Evolutionary conservation across 345 rosid genomes (phyloP), one percentile per base, ranked within the genome.

Genomic region (Geranium brycei): DNA sequence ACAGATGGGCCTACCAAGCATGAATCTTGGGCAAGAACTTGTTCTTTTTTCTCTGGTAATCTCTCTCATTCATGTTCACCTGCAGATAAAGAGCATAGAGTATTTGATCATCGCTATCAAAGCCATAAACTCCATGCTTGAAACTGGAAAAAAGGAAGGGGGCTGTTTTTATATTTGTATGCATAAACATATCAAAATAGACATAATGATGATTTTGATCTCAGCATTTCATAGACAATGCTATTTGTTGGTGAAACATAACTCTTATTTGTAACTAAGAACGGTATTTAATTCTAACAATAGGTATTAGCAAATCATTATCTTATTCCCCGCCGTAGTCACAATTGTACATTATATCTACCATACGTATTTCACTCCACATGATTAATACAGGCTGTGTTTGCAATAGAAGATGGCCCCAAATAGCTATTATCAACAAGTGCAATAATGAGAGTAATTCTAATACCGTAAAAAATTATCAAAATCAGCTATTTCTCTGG

Each of bases 1-100:
- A 47, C 53, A 47, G 15, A 13, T 47, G 53, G 15, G 11, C 53
- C 66, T 81, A 93, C 99, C 99, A 93, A 66, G 99, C 91, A 74
- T 93, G 96, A 79, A 90, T 93, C 87, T 93, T 93, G 14, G 97
- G 96, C 79, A 90, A 82, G 72, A 85, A 90, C 76, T 90, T 93
- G 80, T 93, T 93, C 83, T 90, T 90, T 75, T 93, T 93, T 74
- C 99, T 90, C 72, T 90, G 96, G 71, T 90, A 93, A 79, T 93
- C 97, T 72, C 66, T 88, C 75, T 93, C 96, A 58, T 88, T 90
- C 99, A 90, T 81, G 82, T 88, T 93, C 67, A 93, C 96, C 97
- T 93, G 88, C 4, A 31, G 30, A 68, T 61, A 58, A 28, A 65
- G 72, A 17, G 60, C 23, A 41, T 0, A 35, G 19, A 51, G 13